Percentiles rank a stretch among this genome's conserved stretches.
These are phyloP conservation scores for Serendipita sp. DNA, from an alignment of 768 basidiomycete species.

Conservation along the genomic window DNA sequence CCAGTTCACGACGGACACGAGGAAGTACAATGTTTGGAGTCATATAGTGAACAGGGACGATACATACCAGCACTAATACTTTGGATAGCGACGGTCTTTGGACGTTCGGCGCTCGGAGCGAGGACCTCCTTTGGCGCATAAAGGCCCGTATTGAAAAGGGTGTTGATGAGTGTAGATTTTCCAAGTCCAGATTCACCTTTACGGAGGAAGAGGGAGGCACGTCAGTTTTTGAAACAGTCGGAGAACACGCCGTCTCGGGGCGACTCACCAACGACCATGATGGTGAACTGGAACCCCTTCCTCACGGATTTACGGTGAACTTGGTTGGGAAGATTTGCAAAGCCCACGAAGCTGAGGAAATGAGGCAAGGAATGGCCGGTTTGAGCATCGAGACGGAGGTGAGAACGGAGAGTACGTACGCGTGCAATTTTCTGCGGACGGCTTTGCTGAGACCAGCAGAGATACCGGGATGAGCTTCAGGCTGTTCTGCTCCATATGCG, in stretches of 20 bases:
- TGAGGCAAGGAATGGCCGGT: conserved; percentile 13
- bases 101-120: conserved; percentile 69
- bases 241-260: conserved; percentile 10
- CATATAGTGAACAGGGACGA: conserved; percentile 12
- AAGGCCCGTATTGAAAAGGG: conserved; percentile 91
- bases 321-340: conserved; percentile 97
- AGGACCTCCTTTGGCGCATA: conserved; percentile 78
- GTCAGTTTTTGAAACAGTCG: not conserved
- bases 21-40: conserved; percentile 9
- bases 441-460: not conserved
- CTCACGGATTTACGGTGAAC: conserved; percentile 96
- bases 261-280: conserved; percentile 93
- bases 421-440: not conserved
- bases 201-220: conserved; percentile 4
- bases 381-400: not conserved
- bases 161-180: conserved; percentile 98
- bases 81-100: conserved; percentile 94
- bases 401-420: not conserved
- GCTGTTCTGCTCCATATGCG: not conserved
- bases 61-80: conserved; percentile 88
- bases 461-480: not conserved
- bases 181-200: conserved; percentile 94
- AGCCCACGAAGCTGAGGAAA: conserved; percentile 58
- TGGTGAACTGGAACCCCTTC: conserved; percentile 97
- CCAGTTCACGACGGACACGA: not conserved